Conservation (phyloP, 495 filamentous ascomycete genomes). For the Neurospora sp. region DNA sequence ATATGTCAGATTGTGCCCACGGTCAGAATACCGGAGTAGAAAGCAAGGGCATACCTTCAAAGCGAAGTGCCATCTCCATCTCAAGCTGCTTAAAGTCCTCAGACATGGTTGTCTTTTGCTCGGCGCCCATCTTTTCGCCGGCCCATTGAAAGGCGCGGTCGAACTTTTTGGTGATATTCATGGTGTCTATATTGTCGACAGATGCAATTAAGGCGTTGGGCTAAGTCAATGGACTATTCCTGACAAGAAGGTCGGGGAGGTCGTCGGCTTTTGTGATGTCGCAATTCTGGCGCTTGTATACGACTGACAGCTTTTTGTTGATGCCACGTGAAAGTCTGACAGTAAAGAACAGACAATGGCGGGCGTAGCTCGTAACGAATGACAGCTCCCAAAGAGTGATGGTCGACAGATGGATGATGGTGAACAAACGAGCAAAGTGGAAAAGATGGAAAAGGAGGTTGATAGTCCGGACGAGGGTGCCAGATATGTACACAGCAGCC, state of each 20-base stretch:
- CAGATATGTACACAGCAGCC: background rate
- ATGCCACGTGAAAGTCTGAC: background rate
- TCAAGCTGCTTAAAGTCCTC: conserved; percentile 93
- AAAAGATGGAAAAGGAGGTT: background rate
- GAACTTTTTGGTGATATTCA: conserved; percentile 95
- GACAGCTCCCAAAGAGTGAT: background rate
- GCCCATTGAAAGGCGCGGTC: conserved; percentile 98
- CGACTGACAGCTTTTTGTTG: background rate
- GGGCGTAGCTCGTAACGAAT: background rate
- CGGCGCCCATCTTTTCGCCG: conserved; percentile 90
- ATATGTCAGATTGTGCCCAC: background rate
- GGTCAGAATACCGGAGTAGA: background rate
- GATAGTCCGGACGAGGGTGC: background rate
- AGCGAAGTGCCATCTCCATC: conserved; percentile 81
- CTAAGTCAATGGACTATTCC: background rate
- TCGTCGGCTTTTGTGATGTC: background rate
- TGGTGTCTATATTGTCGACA: conserved; percentile 24
- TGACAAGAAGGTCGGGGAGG: background rate
- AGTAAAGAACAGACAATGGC: background rate
- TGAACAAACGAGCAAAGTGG: background rate
- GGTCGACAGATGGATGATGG: background rate
- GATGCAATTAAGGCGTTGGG: background rate
- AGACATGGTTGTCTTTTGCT: conserved; percentile 77
- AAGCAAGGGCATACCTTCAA: conserved; percentile 57
- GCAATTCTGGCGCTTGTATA: background rate